phyloP scores from a whole-genome alignment of 176 grass and related monocot genomes.

The Triticum turgidum region DNA sequence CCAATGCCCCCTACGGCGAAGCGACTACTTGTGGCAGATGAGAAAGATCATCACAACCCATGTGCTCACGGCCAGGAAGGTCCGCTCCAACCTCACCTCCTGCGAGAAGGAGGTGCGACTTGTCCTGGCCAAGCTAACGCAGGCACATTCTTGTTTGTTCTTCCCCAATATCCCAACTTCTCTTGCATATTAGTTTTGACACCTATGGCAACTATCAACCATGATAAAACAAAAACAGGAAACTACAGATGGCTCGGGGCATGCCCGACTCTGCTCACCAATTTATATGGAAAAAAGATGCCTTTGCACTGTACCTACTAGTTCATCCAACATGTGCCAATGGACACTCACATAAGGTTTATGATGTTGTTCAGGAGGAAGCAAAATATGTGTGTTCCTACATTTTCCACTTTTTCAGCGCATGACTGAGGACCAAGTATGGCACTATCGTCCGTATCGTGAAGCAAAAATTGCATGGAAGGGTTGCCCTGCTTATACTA shows the following conservation, averaged over 20 bases:
- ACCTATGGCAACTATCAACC: not conserved
- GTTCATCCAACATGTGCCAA: not conserved
- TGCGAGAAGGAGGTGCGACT: too few species aligned
- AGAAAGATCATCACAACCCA: too few species aligned
- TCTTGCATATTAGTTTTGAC: not conserved
- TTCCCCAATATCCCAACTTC: not conserved
- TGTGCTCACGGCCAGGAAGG: too few species aligned
- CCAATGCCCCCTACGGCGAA: too few species aligned
- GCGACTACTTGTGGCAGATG: too few species aligned
- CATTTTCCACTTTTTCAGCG: too few species aligned
- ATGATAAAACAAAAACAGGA: not conserved
- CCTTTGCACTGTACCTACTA: not conserved
- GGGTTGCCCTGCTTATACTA: too few species aligned
- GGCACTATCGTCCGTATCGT: too few species aligned
- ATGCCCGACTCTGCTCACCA: not conserved
- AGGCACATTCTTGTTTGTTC: not conserved
- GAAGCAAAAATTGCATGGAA: not conserved
- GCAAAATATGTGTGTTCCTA: not conserved
- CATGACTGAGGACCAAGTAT: too few species aligned
- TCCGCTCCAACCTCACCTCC: too few species aligned
- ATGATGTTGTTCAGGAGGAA: not conserved
- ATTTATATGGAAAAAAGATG: not conserved
- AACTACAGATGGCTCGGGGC: not conserved
- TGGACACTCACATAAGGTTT: not conserved
- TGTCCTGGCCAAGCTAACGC: not conserved